Evolutionary conservation across 257 asterid species (phyloP).

Genomic region (Fraxinus anomala): DNA sequence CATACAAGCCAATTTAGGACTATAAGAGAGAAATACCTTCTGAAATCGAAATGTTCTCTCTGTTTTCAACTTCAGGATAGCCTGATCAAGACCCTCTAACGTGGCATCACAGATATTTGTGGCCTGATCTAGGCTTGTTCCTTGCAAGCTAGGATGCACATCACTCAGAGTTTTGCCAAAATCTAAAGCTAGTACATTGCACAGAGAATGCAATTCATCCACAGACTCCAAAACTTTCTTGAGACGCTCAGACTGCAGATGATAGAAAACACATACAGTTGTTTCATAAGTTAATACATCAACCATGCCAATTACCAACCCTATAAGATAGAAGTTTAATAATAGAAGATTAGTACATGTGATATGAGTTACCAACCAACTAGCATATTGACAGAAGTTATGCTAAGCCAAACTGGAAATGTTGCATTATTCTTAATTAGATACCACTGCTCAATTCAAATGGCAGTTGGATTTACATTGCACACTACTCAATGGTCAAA

Average conservation of each 20-base stretch:
- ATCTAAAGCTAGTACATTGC: constrained; percentile 73
- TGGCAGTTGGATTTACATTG: too few species aligned
- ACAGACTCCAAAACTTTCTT: constrained; percentile 73
- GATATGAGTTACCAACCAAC: too few species aligned
- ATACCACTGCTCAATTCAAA: too few species aligned
- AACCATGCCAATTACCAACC: too few species aligned
- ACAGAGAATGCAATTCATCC: constrained; percentile 81
- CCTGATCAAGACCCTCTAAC: constrained; percentile 75
- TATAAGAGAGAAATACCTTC: constrained; percentile 54
- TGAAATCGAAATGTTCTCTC: constrained; percentile 75
- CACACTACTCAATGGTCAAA: too few species aligned
- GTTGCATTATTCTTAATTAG: too few species aligned
- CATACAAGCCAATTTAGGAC: constrained; percentile 10
- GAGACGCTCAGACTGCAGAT: constrained; percentile 76
- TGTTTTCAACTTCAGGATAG: constrained; percentile 62
- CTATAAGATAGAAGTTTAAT: too few species aligned
- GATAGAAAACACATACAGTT: neutral
- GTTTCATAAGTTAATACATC: too few species aligned
- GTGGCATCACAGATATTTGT: constrained; percentile 79
- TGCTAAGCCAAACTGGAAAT: too few species aligned
- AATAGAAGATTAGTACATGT: too few species aligned
- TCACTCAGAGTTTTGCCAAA: constrained; percentile 73
- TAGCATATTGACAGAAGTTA: too few species aligned
- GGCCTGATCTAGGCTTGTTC: constrained; percentile 56
- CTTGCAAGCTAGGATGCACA: constrained; percentile 85